Base-by-base conservation (phyloP, 2,329 filamentous ascomycete species). In the Emergomyces pasteurianus region DNA sequence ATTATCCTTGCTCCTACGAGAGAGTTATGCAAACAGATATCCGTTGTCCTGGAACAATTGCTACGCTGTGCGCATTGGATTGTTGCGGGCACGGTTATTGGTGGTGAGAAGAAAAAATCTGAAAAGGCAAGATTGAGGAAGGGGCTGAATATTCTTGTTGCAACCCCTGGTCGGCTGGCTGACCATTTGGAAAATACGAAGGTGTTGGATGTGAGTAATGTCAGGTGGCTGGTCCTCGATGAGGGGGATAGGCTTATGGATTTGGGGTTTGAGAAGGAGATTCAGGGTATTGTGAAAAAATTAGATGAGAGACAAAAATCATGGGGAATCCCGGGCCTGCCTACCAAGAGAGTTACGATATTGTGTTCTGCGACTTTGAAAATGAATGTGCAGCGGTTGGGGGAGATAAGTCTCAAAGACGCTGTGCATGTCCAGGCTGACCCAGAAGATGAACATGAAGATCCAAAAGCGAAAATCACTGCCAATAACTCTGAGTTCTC, bases 241-340 rank as follows among this genome's bases (percentile, higher is more conserved):
- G 94, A 99, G 75, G 94, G 94, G 36, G 94, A 99, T 79, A 84
- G 94, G n/a, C 79, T 99, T 71, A 96, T 99, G 92, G 94, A 99
- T 71, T 82, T 97, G 69, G 94, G 94, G 0, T 99, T 99, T 67
- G 94, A 97, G 74, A 86, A 96, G 59, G 92, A 97, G 69, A 84
- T 99, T 62, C 88, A 89, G 70, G 88, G 87, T 63, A 92, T 96
- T 65, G 88, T 99, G 18, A 81, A 84, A 60, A 88, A 88, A 64
- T 83, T 97, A 60, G 86, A 91, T 64, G 77, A 86, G 52, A 81
- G 87, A 43, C 81, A 82, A 60, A 83, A 81, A 60, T 84, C 83
- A 36, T 81, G 82, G 43, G 84, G 85, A 1, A 79, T 87, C 43
- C 83, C 83, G 3, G 81, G 82, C 21, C 79, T 87, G 3, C 80